Percentiles rank a stretch among this genome's conserved stretches.
These are phyloP conservation scores for Conticribra guillardii DNA, from an alignment of 108 stramenopile genomes.

Conservation along the genomic window DNA sequence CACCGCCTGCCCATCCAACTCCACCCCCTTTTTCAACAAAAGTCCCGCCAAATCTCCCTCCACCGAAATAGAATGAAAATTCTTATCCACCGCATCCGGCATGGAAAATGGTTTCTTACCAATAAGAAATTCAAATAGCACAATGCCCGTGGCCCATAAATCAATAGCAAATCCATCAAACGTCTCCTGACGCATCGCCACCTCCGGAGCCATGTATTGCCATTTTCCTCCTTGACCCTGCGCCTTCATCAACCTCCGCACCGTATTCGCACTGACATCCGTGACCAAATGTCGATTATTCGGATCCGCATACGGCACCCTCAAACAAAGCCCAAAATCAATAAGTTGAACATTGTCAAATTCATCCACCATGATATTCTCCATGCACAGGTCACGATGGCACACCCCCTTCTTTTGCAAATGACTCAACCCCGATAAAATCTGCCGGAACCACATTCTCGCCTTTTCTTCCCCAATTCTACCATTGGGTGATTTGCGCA, in stretches of 20 bases:
- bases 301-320: conserved; percentile 52
- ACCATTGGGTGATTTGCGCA: conserved; percentile 24
- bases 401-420: conserved; percentile 60
- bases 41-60: conserved; percentile 54
- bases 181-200: conserved; percentile 50
- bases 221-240: conserved; percentile 60
- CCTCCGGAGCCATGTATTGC: conserved; percentile 81
- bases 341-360: conserved; percentile 43
- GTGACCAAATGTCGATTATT: conserved; percentile 40
- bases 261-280: conserved; percentile 47
- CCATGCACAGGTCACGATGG: conserved; percentile 58
- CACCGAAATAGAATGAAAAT: conserved; percentile 58
- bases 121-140: conserved; percentile 87
- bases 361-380: conserved; percentile 54
- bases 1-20: conserved; percentile 53
- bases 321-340: conserved; percentile 71
- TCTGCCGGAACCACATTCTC: conserved; percentile 50
- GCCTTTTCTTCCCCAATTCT: conserved; percentile 31
- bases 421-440: conserved; percentile 50
- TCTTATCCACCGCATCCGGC: conserved; percentile 64
- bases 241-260: conserved; percentile 45
- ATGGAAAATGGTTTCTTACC: conserved; percentile 74
- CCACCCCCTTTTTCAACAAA: conserved; percentile 46
- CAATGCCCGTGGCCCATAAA: conserved; percentile 90
- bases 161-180: conserved; percentile 92